Base-by-base conservation (phyloP, 164 flowering plant species). In the Litsea cubeba region DNA sequence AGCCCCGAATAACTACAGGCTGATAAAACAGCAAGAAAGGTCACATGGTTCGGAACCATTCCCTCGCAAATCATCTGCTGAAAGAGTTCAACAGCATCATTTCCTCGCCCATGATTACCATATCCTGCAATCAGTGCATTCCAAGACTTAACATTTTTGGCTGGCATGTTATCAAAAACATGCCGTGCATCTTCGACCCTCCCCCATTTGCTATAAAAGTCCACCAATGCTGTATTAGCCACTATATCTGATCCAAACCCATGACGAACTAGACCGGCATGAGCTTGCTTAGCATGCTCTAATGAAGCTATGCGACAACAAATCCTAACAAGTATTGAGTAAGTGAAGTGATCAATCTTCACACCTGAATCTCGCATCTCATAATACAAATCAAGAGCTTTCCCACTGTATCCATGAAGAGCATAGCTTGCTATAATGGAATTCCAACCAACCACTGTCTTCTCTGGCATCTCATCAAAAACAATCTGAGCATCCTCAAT, bases 151-250 rank as follows among this genome's bases (percentile, higher is more conserved):
- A 78, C 64, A 76, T 76, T 80, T 68, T 71, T 81, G 70, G 20
- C 26, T 1, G 83, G 85, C 95, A 88, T 90, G 78, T 69, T 79
- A 72, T 88, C 86, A 79, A 90, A 88, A 78, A 87, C 84, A 74
- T 62, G 78, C 7, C 81, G 79, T 3, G 92, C 91, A 82, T 88
- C 88, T 82, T 90, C 88, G 17, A 86, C 67, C 70, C 86, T 81
- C 35, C 92, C 91, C 94, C 94, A 90, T 82, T 88, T 88, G 81
- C 91, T 74, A 68, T 88, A 88, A 66, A 88, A 87, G 68, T 87
- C 91, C 70, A 90, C 86, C 46, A 88, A 82, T 20, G 94, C 84
- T 4, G 91, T 83, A 72, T 83, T 88, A 17, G 88, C 89, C 6
- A 87, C 92, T 50, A 84, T 74, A 78, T 88, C 90, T 26, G 73